Evolutionary conservation across 768 basidiomycete species (phyloP).

Genomic region (Suillus lakei): DNA sequence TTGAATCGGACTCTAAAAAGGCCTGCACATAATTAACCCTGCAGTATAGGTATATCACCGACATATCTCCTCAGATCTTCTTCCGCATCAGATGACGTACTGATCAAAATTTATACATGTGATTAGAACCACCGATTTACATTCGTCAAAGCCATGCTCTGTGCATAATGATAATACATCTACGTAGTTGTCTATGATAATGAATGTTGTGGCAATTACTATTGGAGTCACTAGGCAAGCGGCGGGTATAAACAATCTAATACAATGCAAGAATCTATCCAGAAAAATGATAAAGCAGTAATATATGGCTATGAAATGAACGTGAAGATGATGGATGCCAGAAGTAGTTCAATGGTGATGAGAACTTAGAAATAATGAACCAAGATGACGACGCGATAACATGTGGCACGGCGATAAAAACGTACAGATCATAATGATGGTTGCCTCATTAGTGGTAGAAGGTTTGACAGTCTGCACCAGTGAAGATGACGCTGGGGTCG

Average conservation of each 20-base stretch:
- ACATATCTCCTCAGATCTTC: neutral
- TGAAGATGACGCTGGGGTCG: slow-evolving; percentile 35
- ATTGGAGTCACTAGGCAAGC: neutral
- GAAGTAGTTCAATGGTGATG: neutral
- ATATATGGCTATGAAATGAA: slow-evolving; percentile 6
- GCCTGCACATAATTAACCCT: neutral
- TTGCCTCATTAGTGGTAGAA: slow-evolving; percentile 30
- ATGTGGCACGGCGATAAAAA: neutral
- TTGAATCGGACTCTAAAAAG: neutral
- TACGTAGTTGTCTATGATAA: neutral
- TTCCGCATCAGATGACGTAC: slow-evolving; percentile 2
- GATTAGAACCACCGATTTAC: neutral
- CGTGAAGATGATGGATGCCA: neutral
- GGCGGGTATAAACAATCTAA: slow-evolving; percentile 1
- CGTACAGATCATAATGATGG: neutral
- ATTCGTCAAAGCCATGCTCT: neutral
- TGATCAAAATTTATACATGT: neutral
- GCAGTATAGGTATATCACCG: neutral
- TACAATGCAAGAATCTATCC: slow-evolving; percentile 8
- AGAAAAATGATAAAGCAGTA: neutral
- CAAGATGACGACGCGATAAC: neutral
- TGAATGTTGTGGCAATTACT: neutral
- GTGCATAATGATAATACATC: neutral
- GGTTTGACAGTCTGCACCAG: slow-evolving; percentile 39
- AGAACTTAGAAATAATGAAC: slow-evolving; percentile 5